Evolutionary conservation across 108 stramenopile genomes (phyloP), one percentile per base, ranked within the genome.

Genomic region (Parietichytrium sp.): DNA sequence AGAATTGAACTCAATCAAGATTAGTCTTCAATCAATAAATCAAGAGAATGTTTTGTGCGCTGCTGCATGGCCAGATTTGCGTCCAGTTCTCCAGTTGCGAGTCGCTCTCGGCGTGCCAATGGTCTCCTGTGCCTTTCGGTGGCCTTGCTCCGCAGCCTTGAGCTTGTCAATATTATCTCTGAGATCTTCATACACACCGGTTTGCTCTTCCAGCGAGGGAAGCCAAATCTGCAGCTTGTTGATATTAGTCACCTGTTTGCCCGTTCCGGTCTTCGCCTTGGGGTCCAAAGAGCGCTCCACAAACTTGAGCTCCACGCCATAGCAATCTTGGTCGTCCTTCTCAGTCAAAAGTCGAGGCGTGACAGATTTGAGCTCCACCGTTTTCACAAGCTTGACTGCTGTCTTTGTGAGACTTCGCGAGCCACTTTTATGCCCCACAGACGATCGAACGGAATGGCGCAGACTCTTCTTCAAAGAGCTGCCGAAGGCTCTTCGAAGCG

Each of bases 151-250:
- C 10, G 42, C 61, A 0, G 61, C 20, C 61, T 72, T 72, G 61
- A 72, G 61, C 42, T 72, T 72, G 33, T 47, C 15, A 33, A 72
- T 42, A 20, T 33, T 42, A 27, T 38, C 38, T 23, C 20, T 20
- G 33, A 72, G 10, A 38, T 72, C 61, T 38, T 1, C 33, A n/a
- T 18, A 72, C 0, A 42, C 45, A 2, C 38, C 33, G 36, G 36
- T 23, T 42, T 23, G 18, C 61, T 72, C 61, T 6, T 72, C 61
- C 16, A n/a, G 16, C 13, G 61, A 45, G 15, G 29, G 61, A 10
- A 72, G 61, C 61, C 61, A 72, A 25, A 72, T 72, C n/a, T 42
- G 61, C 6, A 72, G 10, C 33, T 72, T 72, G 61, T 72, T 72
- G 25, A 72, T 72, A 42, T 38, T 72, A n/a, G 61, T 72, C 61